Percentiles rank a stretch among this genome's conserved stretches.
phyloP scores from a whole-genome alignment of 176 grass and related monocot species.

The Leersia perrieri region DNA sequence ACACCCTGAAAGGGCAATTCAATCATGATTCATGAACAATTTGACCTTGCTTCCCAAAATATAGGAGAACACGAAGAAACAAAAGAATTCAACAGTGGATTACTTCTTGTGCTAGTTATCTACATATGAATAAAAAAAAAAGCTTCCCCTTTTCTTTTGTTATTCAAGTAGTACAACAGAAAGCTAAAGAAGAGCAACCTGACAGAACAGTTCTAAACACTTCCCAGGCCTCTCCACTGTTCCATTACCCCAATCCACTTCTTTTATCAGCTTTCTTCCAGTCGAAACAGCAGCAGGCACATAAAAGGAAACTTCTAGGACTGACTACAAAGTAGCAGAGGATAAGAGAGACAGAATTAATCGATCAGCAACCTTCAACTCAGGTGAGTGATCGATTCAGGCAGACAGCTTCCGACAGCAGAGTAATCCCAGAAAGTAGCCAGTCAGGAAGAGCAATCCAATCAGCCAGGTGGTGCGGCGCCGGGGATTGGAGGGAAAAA shows the following conservation, averaged over 20 bases:
- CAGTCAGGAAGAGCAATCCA: not conserved
- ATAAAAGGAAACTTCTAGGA: not conserved
- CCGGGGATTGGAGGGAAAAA: not conserved
- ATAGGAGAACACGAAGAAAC: not conserved
- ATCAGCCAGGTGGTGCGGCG: not conserved
- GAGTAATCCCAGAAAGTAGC: not conserved
- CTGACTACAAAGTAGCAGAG: not conserved
- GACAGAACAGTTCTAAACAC: not conserved
- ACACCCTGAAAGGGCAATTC: not conserved
- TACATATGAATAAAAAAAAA: not conserved
- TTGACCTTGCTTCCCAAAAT: not conserved
- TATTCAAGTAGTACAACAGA: not conserved
- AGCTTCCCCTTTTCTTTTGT: not conserved
- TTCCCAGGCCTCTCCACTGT: not conserved
- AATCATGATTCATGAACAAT: not conserved
- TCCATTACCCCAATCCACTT: conserved; percentile 16
- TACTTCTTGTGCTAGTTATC: not conserved
- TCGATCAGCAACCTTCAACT: conserved; percentile 21
- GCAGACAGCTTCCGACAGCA: not conserved
- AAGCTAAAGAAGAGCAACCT: not conserved
- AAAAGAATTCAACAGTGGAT: not conserved
- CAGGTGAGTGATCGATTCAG: not conserved
- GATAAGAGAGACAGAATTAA: not conserved
- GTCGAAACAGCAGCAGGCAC: not conserved
- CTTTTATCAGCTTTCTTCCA: not conserved